Evolutionary conservation across 176 grass and related monocot species (phyloP), one percentile per base, ranked within the genome.

Genomic region (Phyllostachys edulis): DNA sequence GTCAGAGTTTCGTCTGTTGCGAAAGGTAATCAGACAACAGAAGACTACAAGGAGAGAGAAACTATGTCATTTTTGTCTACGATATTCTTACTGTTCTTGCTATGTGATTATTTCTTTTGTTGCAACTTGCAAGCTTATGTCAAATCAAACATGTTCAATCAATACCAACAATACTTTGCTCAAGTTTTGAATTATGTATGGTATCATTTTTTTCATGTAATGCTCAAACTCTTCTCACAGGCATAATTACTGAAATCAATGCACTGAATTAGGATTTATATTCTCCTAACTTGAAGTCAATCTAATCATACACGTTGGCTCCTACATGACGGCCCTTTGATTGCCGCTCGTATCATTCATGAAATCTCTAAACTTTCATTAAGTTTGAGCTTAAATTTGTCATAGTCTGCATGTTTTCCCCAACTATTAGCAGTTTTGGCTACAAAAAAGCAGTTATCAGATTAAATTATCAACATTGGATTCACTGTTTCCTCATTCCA

Each of bases 21-120:
- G 39, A 91, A 85, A 93, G 94, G 94, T 93, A 93, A 34, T 57
- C 44, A 7, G 77, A 23, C 6, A 1, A 59, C 6, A 46, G 37
- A 56, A 39, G 32, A 54, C 61, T 73, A 36, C 36, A 17, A 56
- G 56, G 5, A 84, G 65, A 68, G 41, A 41, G 14, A 50, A 47
- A 12, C 37, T 46, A 64, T 50, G 47, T 14, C 9, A 78, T 47
- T 65, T 76, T 76, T 1, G 47, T 78, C 5, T 45, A 36, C 14
- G 17, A 51, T 88, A n/a, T 27, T 18, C 7, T 23, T 54, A 24
- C 5, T 66, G 59, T 71, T 84, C 46, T 56, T 73, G 27, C 55
- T 79, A 56, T 73, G 9, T 7, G 8, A 26, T 77, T n/a, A 40
- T 41, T 74, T 64, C 5, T n/a, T 64, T 74, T 21, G 1, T 51